Evolutionary conservation across 108 stramenopile genomes (phyloP).

Genomic region (Nitzschia sp.): DNA sequence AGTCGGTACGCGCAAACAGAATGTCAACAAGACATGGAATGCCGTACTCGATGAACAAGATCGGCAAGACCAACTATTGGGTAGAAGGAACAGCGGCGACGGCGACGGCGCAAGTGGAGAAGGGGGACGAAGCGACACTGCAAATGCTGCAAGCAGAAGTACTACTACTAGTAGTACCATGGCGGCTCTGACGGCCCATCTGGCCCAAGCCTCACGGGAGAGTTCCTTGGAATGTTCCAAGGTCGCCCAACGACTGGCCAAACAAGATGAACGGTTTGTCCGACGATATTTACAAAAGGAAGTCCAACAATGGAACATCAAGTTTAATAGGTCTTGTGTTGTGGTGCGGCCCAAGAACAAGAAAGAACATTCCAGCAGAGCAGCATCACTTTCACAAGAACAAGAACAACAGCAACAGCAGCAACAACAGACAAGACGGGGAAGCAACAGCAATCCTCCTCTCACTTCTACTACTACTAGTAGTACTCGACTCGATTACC

Average conservation of each 20-base stretch:
- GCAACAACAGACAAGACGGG: no score
- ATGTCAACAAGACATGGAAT: neutral
- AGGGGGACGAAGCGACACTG: no score
- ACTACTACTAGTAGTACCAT: no score
- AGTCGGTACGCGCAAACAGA: neutral
- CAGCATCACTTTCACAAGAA: no score
- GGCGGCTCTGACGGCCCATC: neutral
- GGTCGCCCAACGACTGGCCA: neutral
- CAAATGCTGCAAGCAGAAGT: no score
- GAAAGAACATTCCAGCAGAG: no score
- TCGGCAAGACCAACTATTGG: neutral
- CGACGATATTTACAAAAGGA: neutral
- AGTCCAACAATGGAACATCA: neutral
- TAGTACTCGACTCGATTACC: neutral
- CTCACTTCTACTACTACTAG: neutral
- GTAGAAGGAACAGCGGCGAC: no score
- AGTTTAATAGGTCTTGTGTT: no score
- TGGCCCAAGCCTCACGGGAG: neutral
- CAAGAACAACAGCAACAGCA: no score
- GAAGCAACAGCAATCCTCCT: no score
- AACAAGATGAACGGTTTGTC: neutral
- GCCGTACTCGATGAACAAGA: conserved; percentile 2
- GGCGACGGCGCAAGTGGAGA: no score
- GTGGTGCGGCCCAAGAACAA: no score
- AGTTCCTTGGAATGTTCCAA: neutral